Base-by-base conservation (phyloP, 345 rosid genomes). In the Trapa incisa region DNA sequence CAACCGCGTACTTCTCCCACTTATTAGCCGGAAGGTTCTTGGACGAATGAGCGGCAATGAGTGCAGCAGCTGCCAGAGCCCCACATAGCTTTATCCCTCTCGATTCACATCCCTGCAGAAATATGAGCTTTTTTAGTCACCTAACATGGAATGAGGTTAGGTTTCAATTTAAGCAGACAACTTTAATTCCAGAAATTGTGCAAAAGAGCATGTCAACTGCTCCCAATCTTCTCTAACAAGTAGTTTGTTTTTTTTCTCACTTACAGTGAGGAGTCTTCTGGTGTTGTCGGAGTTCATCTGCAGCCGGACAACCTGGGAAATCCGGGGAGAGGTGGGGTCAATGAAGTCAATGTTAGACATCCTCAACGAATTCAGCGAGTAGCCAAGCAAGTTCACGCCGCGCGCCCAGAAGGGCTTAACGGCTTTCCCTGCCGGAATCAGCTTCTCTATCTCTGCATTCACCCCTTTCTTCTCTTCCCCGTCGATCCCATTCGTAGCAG, bases 351-450 rank as follows among this genome's bases (percentile, higher is more conserved):
- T 69, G 76, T 89, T 81, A 6, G 96, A 35, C 33, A 83, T 71
- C 84, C 94, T 66, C 15, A 90, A 79, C 0, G 97, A 79, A 61
- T 90, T 93, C 77, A 93, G 48, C 39, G 98, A 93, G 73, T 93
- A 93, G 5, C 98, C 98, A 37, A 93, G 75, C 84, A 93, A 67
- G 85, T 93, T 96, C n/a, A 84, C 43, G 12, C 97, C 98, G 61
- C 97, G 91, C 41, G 81, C 84, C 98, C 97, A 90, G 37, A 90
- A 82, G 50, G 89, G 81, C 79, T 93, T 93, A 68, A 79, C 64
- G 42, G 77, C 87, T 74, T 85, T 87, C 62, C 89, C 97, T 15
- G 67, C 71, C 17, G 98, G 98, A n/a, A 93, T 48, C 48, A 77
- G 68, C 32, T 90, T 87, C 80, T 93, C 97, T 35, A 93, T 86